Percentiles rank a stretch among this genome's conserved stretches.
Conservation (phyloP, 805 yeast species). For the Starmerella kuoi region DNA sequence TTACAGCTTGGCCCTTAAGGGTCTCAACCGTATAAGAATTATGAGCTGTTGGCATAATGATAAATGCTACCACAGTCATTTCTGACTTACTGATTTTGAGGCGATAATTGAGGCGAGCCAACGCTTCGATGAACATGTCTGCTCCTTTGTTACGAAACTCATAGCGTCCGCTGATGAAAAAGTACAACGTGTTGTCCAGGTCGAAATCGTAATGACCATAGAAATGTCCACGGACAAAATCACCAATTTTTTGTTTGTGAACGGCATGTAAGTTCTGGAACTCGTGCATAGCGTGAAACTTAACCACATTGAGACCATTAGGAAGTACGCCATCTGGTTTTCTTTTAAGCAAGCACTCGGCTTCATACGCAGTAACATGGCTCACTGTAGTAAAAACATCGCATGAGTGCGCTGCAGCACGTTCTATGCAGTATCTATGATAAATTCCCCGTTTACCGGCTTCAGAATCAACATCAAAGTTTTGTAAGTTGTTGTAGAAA, state of each 20-base stretch:
- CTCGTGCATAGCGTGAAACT: slow-evolving; percentile 95
- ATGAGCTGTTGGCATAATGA: slow-evolving; percentile 95
- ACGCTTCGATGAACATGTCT: slow-evolving; percentile 82
- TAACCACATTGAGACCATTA: slow-evolving; percentile 88
- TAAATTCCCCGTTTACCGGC: slow-evolving; percentile 97
- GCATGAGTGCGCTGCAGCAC: slow-evolving; percentile 90
- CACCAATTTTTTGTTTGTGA: slow-evolving; percentile 82
- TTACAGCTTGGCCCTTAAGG: slow-evolving; percentile 89
- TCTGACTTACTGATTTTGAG: slow-evolving; percentile 71
- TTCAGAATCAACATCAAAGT: slow-evolving; percentile 91
- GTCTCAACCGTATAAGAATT: slow-evolving; percentile 93
- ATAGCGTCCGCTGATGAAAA: slow-evolving; percentile 94
- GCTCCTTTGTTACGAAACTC: slow-evolving; percentile 96
- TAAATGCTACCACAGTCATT: slow-evolving; percentile 90
- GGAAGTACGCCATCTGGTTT: slow-evolving; percentile 98
- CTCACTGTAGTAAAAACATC: slow-evolving; percentile 97
- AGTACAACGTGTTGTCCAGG: slow-evolving; percentile 82
- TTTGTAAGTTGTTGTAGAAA: slow-evolving; percentile 79
- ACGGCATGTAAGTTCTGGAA: slow-evolving; percentile 92
- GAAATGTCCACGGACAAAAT: slow-evolving; percentile 91
- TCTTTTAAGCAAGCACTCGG: slow-evolving; percentile 83
- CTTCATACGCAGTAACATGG: slow-evolving; percentile 91
- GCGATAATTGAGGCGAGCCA: slow-evolving; percentile 82
- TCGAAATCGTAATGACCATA: slow-evolving; percentile 94
- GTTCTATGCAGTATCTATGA: slow-evolving; percentile 91